Conservation (phyloP, 495 filamentous ascomycete genomes). For the Terfezia boudieri region DNA sequence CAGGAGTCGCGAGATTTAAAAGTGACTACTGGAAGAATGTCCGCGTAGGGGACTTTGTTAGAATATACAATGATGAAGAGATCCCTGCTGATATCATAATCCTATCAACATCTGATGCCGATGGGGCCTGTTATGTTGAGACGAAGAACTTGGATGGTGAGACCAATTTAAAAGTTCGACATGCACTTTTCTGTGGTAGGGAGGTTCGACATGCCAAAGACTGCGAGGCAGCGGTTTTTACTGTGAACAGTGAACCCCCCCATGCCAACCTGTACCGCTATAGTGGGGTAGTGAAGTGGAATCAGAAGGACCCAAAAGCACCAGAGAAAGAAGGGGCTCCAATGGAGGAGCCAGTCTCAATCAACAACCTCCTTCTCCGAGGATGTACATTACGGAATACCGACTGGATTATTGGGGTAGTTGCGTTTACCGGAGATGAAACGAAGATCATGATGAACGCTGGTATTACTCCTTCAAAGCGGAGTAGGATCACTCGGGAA, state of each 20-base stretch:
- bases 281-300: constrained; percentile 72
- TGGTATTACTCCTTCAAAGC: constrained; percentile 89
- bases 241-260: constrained; percentile 74
- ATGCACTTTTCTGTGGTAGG: constrained; percentile 68
- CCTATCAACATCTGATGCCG: constrained; percentile 81
- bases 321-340: constrained; percentile 36
- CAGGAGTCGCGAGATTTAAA: constrained; percentile 57
- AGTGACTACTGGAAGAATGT: constrained; percentile 89
- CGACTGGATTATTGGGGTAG: constrained; percentile 89
- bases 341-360: constrained; percentile 81
- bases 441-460: constrained; percentile 99
- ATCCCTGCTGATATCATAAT: constrained; percentile 90
- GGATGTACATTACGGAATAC: constrained; percentile 89
- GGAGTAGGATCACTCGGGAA: constrained; percentile 70
- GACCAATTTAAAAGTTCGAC: constrained; percentile 90
- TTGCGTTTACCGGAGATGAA: constrained; percentile 87
- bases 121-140: constrained; percentile 92
- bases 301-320: constrained; percentile 41
- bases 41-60: constrained; percentile 88
- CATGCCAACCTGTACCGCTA: constrained; percentile 89
- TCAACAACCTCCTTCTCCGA: constrained; percentile 85
- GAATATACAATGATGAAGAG: constrained; percentile 88
- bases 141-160: constrained; percentile 97
- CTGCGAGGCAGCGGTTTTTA: constrained; percentile 71
- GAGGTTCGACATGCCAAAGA: constrained; percentile 71